Evolutionary conservation across 306 rosid genomes (phyloP).

Genomic region (Purshia tridentata): DNA sequence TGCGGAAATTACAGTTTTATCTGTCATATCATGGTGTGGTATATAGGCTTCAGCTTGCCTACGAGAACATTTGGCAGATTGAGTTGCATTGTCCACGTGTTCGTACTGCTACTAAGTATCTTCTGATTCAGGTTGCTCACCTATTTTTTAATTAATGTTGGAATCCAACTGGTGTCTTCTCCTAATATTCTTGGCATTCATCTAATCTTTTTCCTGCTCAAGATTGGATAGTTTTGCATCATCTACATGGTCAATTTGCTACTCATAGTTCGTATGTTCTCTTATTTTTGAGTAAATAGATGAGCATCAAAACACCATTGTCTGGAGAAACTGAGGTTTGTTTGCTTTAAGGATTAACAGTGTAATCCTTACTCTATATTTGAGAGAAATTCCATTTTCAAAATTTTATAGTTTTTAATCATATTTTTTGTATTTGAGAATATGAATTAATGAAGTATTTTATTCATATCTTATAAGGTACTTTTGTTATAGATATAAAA

Average conservation of each 20-base stretch:
- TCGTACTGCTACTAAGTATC: slow-evolving; percentile 38
- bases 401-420: too few relatives aligned
- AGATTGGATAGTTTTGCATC: background rate
- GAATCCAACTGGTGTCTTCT: background rate
- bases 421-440: too few relatives aligned
- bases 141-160: background rate
- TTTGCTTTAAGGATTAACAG: background rate
- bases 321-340: background rate
- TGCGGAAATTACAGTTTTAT: slow-evolving; percentile 41
- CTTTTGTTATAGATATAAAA: too few relatives aligned
- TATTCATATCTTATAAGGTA: background rate
- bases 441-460: background rate
- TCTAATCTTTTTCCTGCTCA: background rate
- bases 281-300: background rate
- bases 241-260: background rate
- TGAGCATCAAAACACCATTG: background rate
- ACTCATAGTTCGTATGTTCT: background rate
- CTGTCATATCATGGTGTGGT: slow-evolving; percentile 21
- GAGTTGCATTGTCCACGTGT: slow-evolving; percentile 46
- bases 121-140: slow-evolving; percentile 68
- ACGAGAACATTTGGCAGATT: slow-evolving; percentile 69
- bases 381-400: too few relatives aligned
- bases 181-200: slow-evolving; percentile 1
- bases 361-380: background rate
- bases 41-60: slow-evolving; percentile 55